Base-by-base conservation (phyloP, 2,329 filamentous ascomycete species). In the Madurella fahalii region DNA sequence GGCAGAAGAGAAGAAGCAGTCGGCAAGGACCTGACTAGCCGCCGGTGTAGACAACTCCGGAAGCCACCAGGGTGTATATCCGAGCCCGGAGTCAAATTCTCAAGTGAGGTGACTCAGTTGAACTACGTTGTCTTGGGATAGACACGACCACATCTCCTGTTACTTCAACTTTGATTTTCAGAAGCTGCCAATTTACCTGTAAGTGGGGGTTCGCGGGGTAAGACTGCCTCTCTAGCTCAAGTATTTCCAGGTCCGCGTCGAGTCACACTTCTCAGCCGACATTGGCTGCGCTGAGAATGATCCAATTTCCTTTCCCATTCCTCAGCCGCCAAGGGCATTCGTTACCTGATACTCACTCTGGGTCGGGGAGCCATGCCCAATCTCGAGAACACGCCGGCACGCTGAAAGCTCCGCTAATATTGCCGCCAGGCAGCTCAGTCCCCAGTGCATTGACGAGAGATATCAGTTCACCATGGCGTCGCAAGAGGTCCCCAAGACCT, bases 401-500 rank as follows among this genome's bases (percentile, higher is more conserved):
- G 16, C 32, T 17, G 17, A 30, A 30, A 37, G 30, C 45, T 20
- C 13, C 12, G 50, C 58, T 58, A 56, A 60, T 52, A 18, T 5
- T 25, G 15, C 32, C 40, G 17, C 43, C 40, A 51, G 53, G n/a
- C 48, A 48, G n/a, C 18, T 31, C 39, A 20, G 37, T 43, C 40
- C 9, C 11, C 34, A 37, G 34, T 9, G 34, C 20, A 17, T 42
- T 16, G 47, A 47, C 30, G 20, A 43, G 46, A 46, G 34, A 45
- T 31, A 47, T 37, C 48, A 54, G 53, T 60, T 46, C 58, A 63
- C 44, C 49, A 77, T 78, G 75, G 69, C 74, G 46, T 65, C 72
- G 15, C 63, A 70, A 52, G 68, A 71, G 47, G 72, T 75, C 18
- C 80, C 77, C 64, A 83, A 84, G 72, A 83, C 88, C 67, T 97